Conservation (phyloP, 2,329 filamentous ascomycete genomes). For the Colletotrichum filicis region DNA sequence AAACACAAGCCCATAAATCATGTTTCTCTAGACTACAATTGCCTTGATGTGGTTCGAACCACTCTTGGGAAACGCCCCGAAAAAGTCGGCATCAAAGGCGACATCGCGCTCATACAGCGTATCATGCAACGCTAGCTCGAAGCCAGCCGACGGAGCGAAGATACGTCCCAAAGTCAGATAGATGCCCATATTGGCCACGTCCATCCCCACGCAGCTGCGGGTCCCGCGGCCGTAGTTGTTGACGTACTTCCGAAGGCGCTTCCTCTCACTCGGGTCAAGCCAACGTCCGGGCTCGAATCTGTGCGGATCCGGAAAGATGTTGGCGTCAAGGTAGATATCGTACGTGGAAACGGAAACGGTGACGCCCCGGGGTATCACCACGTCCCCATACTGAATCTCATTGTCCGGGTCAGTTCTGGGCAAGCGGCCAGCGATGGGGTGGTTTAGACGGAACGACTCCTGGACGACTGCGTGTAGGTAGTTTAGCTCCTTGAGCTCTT, state of each 20-base stretch:
- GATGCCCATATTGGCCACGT: background rate
- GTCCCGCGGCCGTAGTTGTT: background rate
- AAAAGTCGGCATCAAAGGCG: background rate
- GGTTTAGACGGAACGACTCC: background rate
- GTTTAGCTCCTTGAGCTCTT: background rate
- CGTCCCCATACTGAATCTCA: background rate
- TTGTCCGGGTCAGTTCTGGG: background rate
- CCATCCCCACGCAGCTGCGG: background rate
- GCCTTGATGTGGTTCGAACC: background rate
- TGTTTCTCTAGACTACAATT: background rate
- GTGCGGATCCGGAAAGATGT: background rate
- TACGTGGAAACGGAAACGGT: background rate
- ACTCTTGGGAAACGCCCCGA: background rate
- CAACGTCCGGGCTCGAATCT: background rate
- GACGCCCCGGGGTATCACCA: background rate
- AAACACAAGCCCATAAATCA: too few relatives aligned
- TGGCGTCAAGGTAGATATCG: background rate
- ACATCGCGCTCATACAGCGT: conserved; percentile 1
- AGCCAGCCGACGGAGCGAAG: background rate
- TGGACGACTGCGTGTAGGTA: background rate
- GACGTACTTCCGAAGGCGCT: background rate
- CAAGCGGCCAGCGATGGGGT: background rate
- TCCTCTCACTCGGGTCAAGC: background rate
- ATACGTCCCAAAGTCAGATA: background rate
- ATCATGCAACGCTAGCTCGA: background rate